Evolutionary conservation across 1,284 basidiomycete species (phyloP).

Genomic region (Sporisorium graminicola): DNA sequence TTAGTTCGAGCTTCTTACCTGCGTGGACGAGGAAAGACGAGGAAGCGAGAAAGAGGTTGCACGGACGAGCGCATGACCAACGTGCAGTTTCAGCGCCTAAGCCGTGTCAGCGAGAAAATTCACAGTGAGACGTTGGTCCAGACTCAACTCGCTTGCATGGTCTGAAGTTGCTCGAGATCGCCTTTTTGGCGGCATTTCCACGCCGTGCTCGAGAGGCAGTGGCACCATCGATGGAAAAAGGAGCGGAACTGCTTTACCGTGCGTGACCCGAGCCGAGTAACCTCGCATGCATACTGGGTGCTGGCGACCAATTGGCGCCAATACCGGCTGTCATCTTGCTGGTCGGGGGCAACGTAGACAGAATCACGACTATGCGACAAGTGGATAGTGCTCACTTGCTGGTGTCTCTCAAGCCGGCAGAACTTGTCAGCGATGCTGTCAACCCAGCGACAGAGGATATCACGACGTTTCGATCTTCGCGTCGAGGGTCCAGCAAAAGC

Average conservation of each 20-base stretch:
- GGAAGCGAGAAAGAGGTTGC: background rate
- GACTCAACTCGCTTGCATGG: background rate
- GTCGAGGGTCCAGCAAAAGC: too few species aligned
- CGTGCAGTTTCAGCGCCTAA: background rate
- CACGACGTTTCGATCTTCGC: background rate
- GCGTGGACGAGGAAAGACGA: conserved; percentile 1
- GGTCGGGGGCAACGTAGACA: background rate
- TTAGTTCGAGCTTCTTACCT: background rate
- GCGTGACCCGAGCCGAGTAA: too few species aligned
- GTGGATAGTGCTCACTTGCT: background rate
- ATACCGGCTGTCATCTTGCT: background rate
- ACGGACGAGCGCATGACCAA: conserved; percentile 4
- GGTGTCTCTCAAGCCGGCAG: background rate
- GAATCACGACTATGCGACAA: too few species aligned
- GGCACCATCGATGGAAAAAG: too few species aligned
- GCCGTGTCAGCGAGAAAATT: background rate
- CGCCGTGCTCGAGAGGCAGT: background rate
- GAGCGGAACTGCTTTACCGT: background rate
- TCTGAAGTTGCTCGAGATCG: background rate
- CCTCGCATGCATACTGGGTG: background rate
- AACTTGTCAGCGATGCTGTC: background rate
- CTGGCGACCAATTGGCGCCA: background rate
- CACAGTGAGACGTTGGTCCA: conserved; percentile 1
- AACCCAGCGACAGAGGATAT: background rate
- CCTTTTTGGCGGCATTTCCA: background rate